Evolutionary conservation across 164 flowering plant genomes (phyloP), one percentile per base, ranked within the genome.

Genomic region (Dillenia turbinata): DNA sequence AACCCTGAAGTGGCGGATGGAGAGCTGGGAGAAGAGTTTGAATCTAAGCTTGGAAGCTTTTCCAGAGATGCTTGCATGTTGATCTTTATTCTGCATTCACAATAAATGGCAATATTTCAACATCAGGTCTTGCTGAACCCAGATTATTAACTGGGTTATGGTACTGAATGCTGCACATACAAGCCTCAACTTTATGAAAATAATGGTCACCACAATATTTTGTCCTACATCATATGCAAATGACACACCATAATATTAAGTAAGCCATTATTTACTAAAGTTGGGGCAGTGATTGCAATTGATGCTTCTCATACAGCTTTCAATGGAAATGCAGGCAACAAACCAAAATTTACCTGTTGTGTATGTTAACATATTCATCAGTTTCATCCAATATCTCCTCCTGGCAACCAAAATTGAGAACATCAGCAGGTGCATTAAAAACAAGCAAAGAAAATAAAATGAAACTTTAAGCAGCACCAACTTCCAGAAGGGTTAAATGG

Each of bases 341-440:
- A 33, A 56, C 46, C 2, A 44, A 51, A 19, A 0, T 47, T 69
- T 78, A 92, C 98, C 91, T 86, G 75, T 92, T 92, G 71, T 90
- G 96, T 61, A 90, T 85, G 64, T 92, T 85, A 52, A 92, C 87
- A 53, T 89, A 92, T 72, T 88, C 96, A 77, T 92, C 98, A 10
- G 96, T 89, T 71, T 92, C 98, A 65, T 92, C 98, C 75, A 89
- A 61, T 74, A 92, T 92, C 81, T 92, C 98, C 82, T 92, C 98
- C 96, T 92, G 90, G 15, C 14, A 69, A 66, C n/a, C 49, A 49
- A 56, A 17, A 33, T n/a, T 10, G 40, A 59, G 49, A 55, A 26
- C 50, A 33, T 64, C 14, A 70, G 54, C 51, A 60, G 15, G 47
- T 43, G 24, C 51, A 13, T 16, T 14, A 47, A 19, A 2, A 62